These are phyloP conservation scores for Calonectria leucothoes DNA, from an alignment of 2,329 filamentous ascomycete genomes.

Conservation along the genomic window DNA sequence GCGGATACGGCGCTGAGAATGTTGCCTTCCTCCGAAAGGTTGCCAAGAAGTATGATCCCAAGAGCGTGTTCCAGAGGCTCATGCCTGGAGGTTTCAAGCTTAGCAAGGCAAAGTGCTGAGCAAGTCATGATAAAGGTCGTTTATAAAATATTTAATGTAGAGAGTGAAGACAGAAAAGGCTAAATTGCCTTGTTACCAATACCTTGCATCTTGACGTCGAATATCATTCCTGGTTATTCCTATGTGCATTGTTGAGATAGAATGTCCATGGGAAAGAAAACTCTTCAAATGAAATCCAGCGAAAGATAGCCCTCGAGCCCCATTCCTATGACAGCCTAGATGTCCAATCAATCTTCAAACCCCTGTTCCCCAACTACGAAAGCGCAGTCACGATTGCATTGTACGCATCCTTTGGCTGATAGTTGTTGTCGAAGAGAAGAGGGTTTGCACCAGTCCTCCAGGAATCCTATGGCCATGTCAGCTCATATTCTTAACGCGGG, in stretches of 20 bases:
- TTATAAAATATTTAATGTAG: background rate
- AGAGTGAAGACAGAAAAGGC: background rate
- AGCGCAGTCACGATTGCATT: slow-evolving; percentile 46
- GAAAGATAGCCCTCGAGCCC: background rate
- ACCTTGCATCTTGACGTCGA: background rate
- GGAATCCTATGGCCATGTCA: slow-evolving; percentile 37
- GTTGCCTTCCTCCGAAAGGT: background rate
- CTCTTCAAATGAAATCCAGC: background rate
- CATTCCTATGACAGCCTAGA: background rate
- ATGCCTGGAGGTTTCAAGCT: background rate
- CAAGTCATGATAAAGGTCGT: background rate
- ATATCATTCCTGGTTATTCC: background rate
- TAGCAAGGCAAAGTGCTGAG: background rate
- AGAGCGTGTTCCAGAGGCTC: background rate
- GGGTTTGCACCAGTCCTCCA: slow-evolving; percentile 63
- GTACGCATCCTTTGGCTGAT: slow-evolving; percentile 63
- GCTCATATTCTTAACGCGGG: rapidly evolving
- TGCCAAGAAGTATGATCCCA: background rate
- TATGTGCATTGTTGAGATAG: background rate
- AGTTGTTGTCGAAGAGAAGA: slow-evolving; percentile 65
- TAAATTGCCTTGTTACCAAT: background rate
- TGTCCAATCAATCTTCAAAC: background rate
- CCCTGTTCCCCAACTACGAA: background rate
- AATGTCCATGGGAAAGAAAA: background rate
- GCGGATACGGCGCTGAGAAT: background rate